phyloP scores from a whole-genome alignment of 768 basidiomycete species.

The Kwoniella botswanensis region DNA sequence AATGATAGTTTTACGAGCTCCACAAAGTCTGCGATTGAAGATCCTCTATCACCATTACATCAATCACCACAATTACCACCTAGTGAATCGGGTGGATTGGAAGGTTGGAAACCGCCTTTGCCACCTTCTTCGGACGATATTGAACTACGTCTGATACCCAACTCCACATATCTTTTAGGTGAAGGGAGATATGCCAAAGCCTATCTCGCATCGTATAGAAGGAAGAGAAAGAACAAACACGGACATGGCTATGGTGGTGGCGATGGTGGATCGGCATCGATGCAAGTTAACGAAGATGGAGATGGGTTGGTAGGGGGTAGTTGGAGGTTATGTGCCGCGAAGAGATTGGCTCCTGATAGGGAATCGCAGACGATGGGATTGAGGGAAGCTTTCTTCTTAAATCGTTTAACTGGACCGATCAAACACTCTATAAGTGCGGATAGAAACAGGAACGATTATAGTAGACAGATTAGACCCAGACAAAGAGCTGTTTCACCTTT shows the following conservation, averaged over 20 bases:
- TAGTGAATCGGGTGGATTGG: slow-evolving; percentile 10
- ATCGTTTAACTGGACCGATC: slow-evolving; percentile 37
- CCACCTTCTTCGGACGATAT: slow-evolving; percentile 40
- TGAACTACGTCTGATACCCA: slow-evolving; percentile 37
- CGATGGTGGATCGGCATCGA: neutral
- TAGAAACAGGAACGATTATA: neutral
- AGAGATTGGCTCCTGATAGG: slow-evolving; percentile 57
- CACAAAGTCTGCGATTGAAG: neutral
- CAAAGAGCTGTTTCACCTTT: slow-evolving; percentile 25
- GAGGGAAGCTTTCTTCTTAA: slow-evolving; percentile 59
- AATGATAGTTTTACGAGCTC: slow-evolving; percentile 1
- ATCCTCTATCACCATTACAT: slow-evolving; percentile 48
- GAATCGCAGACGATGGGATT: slow-evolving; percentile 59
- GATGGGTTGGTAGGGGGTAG: slow-evolving; percentile 29
- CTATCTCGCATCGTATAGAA: slow-evolving; percentile 43
- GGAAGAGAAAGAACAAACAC: slow-evolving; percentile 11
- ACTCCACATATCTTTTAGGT: slow-evolving; percentile 40
- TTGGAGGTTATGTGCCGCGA: slow-evolving; percentile 60
- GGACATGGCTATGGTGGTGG: slow-evolving; percentile 13
- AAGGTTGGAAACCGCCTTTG: slow-evolving; percentile 42
- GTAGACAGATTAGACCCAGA: neutral
- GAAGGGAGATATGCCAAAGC: slow-evolving; percentile 53
- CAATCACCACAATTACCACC: slow-evolving; percentile 43
- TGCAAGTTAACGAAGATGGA: slow-evolving; percentile 27
- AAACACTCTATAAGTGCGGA: neutral